Evolutionary conservation across 2,329 filamentous ascomycete genomes (phyloP).

Genomic region (Pseudogymnoascus sp.): DNA sequence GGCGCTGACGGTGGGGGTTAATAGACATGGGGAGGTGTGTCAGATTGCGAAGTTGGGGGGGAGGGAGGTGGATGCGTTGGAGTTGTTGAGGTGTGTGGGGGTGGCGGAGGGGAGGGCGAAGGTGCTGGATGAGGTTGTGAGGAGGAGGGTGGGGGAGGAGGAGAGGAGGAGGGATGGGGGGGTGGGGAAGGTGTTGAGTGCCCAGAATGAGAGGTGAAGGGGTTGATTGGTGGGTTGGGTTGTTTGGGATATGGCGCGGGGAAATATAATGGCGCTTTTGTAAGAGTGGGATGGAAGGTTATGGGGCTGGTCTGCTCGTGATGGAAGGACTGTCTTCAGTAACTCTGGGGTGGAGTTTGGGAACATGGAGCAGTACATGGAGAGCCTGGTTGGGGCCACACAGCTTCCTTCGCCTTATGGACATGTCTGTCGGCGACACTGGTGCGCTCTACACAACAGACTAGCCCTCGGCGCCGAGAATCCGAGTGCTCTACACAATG

Average conservation of each 20-base stretch:
- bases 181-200: conserved; percentile 66
- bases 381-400: not conserved
- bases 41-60: conserved; percentile 89
- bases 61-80: conserved; percentile 67
- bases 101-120: conserved; percentile 71
- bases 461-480: not conserved
- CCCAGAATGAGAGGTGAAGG: conserved; percentile 74
- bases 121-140: conserved; percentile 66
- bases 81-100: conserved; percentile 66
- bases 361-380: not conserved
- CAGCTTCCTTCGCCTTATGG: not conserved
- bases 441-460: not conserved
- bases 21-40: conserved; percentile 82
- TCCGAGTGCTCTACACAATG: not conserved
- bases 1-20: conserved; percentile 74
- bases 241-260: not conserved
- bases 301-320: not conserved
- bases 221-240: not conserved
- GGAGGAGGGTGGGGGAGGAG: conserved; percentile 67
- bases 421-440: not conserved
- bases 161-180: conserved; percentile 68
- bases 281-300: not conserved
- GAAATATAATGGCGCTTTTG: not conserved
- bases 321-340: not conserved
- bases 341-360: not conserved